Evolutionary conservation across 139 green algal species (phyloP).

Genomic region (Tetradesmus lagerheimii): DNA sequence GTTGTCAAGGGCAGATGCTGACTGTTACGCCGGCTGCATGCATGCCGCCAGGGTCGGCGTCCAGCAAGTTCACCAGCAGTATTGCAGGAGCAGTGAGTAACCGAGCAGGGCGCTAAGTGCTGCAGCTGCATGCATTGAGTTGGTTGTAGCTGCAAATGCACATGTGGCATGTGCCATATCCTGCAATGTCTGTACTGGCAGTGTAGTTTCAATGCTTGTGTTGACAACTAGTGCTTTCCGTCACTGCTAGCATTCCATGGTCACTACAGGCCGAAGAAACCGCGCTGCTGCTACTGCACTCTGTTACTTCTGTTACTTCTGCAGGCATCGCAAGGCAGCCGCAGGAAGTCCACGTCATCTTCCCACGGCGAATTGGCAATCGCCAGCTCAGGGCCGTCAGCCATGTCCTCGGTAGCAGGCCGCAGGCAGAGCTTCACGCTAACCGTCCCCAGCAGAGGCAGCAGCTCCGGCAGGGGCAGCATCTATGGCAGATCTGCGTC

Average conservation of each 20-base stretch:
- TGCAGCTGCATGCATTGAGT: too few relatives aligned
- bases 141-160: too few relatives aligned
- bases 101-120: too few relatives aligned
- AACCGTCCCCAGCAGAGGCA: not conserved
- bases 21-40: not conserved
- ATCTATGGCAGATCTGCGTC: not conserved
- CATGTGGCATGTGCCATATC: too few relatives aligned
- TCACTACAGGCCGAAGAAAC: too few relatives aligned
- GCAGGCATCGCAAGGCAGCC: not conserved
- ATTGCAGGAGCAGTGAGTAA: not conserved
- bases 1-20: constrained; percentile 16
- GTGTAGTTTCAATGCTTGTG: too few relatives aligned
- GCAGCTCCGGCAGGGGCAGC: not conserved
- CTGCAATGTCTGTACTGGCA: too few relatives aligned
- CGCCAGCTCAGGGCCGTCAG: not conserved
- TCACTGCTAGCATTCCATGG: too few relatives aligned
- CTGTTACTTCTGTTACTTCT: too few relatives aligned
- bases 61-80: not conserved
- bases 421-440: not conserved
- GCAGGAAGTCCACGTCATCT: not conserved
- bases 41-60: not conserved
- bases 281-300: too few relatives aligned
- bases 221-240: too few relatives aligned
- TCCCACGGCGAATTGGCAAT: not conserved
- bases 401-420: not conserved